Evolutionary conservation across 768 basidiomycete genomes (phyloP), one percentile per base, ranked within the genome.

Genomic region (Phaeotremella fagi): DNA sequence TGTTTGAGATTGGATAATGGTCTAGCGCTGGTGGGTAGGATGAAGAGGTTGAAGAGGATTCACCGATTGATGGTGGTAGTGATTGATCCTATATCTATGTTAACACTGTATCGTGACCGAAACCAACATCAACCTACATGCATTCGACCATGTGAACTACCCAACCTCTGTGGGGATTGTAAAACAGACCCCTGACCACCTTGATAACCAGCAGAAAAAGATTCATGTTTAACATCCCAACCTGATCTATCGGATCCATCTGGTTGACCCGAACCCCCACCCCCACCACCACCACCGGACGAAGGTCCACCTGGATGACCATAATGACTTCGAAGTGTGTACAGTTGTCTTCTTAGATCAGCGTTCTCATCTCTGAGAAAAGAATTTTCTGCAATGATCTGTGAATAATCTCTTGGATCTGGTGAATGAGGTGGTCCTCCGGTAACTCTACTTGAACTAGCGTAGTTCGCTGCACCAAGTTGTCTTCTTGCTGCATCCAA

Each of bases 301-400:
- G n/a, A n/a, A n/a, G n/a, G n/a, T 12, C 38, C 38, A 14, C 38
- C 38, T 22, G 36, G 35, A 27, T 45, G 54, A 3, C 42, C 31
- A 28, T 55, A 52, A 44, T 38, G 37, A 16, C 37, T 41, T 11
- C 42, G 12, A 25, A 36, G 50, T 15, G 36, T 25, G 44, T 64
- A 64, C 11, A 70, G 31, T 45, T 66, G 62, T 25, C 64, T 23
- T 16, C 68, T 45, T 4, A 70, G 53, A 44, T 64, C 64, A 22
- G 62, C 54, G 27, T 68, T 68, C 45, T 73, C 71, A 23, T 73
- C 66, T 29, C 68, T 55, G 1, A 70, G 61, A 33, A 65, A 67
- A 4, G 52, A 43, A 52, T 70, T 70, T 38, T 70, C 65, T 5
- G 59, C 59, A 26, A 64, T 57, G 9, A 67, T 29, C 20, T 54